Percentiles rank a stretch among this genome's conserved stretches.
Evolutionary conservation across 805 yeast species (phyloP).

Genomic region (Candida michaelii): DNA sequence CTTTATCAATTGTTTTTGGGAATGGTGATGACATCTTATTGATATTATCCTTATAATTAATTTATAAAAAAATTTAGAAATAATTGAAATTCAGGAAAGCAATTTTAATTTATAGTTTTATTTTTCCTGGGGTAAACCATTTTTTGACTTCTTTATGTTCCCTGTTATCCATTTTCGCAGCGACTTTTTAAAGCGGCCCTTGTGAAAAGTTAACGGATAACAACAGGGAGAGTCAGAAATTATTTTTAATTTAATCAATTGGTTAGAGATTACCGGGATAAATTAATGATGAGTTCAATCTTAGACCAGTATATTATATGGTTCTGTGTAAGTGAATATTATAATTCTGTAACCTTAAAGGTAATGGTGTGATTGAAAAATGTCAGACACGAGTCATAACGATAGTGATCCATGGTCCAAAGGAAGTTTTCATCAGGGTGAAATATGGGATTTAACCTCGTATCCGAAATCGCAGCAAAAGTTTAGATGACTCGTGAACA

Average conservation of each 20-base stretch:
- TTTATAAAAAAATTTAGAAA: not conserved
- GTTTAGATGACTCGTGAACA: not conserved
- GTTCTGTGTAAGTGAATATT: no score
- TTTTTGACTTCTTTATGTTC: constrained; percentile 4
- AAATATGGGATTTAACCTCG: not conserved
- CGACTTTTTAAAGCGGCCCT: constrained; percentile 7
- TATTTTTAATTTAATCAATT: not conserved
- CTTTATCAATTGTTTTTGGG: constrained; percentile 42
- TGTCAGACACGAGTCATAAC: constrained; percentile 1
- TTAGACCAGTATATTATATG: no score
- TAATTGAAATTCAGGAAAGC: constrained; percentile 5
- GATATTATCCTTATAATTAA: not conserved
- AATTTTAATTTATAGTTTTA: constrained; percentile 8
- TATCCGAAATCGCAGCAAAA: constrained; percentile 5
- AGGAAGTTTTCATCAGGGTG: constrained; percentile 2
- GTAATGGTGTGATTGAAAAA: not conserved
- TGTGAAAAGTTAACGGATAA: constrained; percentile 6
- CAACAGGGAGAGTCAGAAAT: constrained; percentile 1
- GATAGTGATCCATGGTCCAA: constrained; percentile 8
- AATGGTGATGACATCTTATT: constrained; percentile 41
- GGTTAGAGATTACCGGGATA: not conserved
- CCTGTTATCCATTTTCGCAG: constrained; percentile 6
- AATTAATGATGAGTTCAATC: not conserved
- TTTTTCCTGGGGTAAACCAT: constrained; percentile 4
- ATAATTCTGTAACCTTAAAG: not conserved